These are phyloP conservation scores for Trypanosoma avium DNA, from an alignment of 208 protist species.

Conservation along the genomic window DNA sequence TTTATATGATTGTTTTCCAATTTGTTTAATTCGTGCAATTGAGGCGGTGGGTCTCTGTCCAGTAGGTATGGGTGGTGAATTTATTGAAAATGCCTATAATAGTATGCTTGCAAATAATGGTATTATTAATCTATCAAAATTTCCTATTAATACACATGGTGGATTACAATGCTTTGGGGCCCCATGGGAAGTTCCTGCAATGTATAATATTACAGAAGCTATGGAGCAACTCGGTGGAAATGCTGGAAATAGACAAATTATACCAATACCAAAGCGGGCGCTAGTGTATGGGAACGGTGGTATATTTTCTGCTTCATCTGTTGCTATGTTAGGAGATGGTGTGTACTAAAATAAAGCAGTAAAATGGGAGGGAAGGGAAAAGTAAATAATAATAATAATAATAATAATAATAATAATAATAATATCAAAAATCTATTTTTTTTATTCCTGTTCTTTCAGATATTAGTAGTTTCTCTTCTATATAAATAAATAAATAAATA, in stretches of 20 bases:
- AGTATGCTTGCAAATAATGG: constrained; percentile 27
- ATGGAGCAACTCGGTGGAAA: constrained; percentile 47
- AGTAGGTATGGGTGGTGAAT: constrained; percentile 56
- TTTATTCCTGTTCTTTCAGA: no score
- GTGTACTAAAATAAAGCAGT: constrained; percentile 18
- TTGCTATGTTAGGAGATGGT: constrained; percentile 72
- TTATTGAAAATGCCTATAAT: constrained; percentile 53
- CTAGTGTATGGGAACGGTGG: constrained; percentile 91
- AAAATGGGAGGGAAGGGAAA: no score
- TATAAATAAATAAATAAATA: neutral
- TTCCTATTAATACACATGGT: constrained; percentile 80
- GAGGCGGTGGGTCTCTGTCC: constrained; percentile 59
- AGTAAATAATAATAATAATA: no score
- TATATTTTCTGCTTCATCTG: constrained; percentile 75
- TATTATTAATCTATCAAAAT: constrained; percentile 30
- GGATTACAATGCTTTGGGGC: constrained; percentile 77
- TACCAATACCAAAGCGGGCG: constrained; percentile 45
- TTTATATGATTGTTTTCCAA: constrained; percentile 83
- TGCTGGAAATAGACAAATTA: constrained; percentile 52
- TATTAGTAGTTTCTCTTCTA: no score
- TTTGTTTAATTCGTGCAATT: constrained; percentile 73
- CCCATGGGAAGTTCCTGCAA: constrained; percentile 76
- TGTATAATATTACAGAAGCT: constrained; percentile 77
- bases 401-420: no score
- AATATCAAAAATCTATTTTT: no score